Conservation (phyloP, 345 rosid species). For the Boechera divaricarpa region DNA sequence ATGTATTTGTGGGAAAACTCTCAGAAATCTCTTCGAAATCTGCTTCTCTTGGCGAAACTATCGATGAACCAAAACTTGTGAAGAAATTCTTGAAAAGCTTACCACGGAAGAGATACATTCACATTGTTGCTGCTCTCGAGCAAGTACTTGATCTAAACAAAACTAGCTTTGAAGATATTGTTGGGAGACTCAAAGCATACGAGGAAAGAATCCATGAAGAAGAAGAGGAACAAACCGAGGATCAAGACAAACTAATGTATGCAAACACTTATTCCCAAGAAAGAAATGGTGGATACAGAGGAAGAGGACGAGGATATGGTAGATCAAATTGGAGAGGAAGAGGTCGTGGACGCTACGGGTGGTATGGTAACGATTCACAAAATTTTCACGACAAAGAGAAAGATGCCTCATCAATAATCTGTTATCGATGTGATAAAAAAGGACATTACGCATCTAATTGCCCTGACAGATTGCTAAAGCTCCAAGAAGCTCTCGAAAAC, state of each 20-base stretch:
- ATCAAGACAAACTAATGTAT: neutral
- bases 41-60: neutral
- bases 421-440: neutral
- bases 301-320: neutral
- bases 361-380: too few species aligned
- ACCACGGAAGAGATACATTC: neutral
- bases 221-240: neutral
- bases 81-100: neutral
- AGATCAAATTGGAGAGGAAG: too few species aligned
- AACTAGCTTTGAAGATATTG: neutral
- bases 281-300: neutral
- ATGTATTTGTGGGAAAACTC: neutral
- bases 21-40: neutral
- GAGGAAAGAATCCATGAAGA: neutral
- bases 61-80: neutral
- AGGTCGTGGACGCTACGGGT: too few species aligned
- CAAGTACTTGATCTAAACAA: neutral
- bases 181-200: neutral
- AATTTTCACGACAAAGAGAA: too few species aligned
- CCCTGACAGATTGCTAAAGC: neutral
- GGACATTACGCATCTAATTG: neutral
- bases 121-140: neutral
- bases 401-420: too few species aligned
- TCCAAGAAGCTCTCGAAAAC: neutral
- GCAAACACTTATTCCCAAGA: neutral